Evolutionary conservation across 768 basidiomycete genomes (phyloP).

Genomic region (Tylopilus sp.): DNA sequence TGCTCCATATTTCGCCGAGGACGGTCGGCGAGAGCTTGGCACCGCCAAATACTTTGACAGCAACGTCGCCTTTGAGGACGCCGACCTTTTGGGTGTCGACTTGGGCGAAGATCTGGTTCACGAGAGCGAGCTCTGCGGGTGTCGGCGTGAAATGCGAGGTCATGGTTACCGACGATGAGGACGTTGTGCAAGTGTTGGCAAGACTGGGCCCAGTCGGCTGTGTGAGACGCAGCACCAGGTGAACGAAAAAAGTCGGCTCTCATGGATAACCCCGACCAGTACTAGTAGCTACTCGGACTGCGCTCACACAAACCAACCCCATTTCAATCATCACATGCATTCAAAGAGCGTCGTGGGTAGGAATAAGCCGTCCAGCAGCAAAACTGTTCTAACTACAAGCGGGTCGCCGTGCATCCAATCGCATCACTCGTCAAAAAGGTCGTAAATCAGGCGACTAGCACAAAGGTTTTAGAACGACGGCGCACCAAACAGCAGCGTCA

Average conservation of each 20-base stretch:
- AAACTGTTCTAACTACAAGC: conserved; percentile 10
- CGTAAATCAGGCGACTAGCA: neutral
- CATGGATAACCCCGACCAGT: neutral
- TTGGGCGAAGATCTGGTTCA: conserved; percentile 67
- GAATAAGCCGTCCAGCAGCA: conserved; percentile 15
- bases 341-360: conserved; percentile 8
- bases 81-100: conserved; percentile 79
- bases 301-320: neutral
- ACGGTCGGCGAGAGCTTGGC: conserved; percentile 73
- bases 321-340: conserved; percentile 2
- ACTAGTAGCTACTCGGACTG: neutral
- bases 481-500: neutral
- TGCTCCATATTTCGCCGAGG: conserved; percentile 90
- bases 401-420: conserved; percentile 4
- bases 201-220: conserved; percentile 16
- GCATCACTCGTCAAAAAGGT: neutral
- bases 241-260: conserved; percentile 1
- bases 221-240: conserved; percentile 3
- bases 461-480: neutral
- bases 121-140: conserved; percentile 51
- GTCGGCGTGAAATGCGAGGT: conserved; percentile 43
- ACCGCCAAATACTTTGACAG: conserved; percentile 80
- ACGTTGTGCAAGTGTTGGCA: conserved; percentile 11
- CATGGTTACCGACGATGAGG: conserved; percentile 29
- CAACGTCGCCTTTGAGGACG: conserved; percentile 86